Evolutionary conservation across 2,329 filamentous ascomycete genomes (phyloP).

Genomic region (Saccharata proteae): DNA sequence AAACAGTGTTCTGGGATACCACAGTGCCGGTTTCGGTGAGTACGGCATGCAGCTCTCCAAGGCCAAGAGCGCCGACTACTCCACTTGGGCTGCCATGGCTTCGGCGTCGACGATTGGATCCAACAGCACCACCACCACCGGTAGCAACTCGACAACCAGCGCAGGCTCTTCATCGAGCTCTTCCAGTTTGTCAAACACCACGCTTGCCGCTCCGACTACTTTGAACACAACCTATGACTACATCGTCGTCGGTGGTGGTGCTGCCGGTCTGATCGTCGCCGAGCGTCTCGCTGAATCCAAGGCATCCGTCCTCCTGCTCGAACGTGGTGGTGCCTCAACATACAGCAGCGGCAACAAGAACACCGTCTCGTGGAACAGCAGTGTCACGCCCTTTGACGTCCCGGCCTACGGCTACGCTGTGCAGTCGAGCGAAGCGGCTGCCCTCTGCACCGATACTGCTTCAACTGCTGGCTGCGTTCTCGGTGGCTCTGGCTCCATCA

Average conservation of each 20-base stretch:
- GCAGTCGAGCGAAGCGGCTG: conserved; percentile 12
- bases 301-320: conserved; percentile 26
- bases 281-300: conserved; percentile 26
- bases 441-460: conserved; percentile 26
- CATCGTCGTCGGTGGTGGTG: conserved; percentile 28
- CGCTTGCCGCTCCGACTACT: conserved; percentile 5
- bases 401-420: conserved; percentile 23
- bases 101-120: conserved; percentile 13
- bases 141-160: conserved; percentile 12
- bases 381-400: conserved; percentile 25
- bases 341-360: conserved; percentile 20
- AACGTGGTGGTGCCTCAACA: conserved; percentile 26
- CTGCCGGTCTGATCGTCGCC: conserved; percentile 25
- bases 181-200: no score
- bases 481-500: conserved; percentile 24
- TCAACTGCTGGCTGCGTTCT: conserved; percentile 26
- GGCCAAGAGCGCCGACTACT: conserved; percentile 20
- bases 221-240: conserved; percentile 27
- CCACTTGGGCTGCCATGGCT: conserved; percentile 23
- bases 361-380: conserved; percentile 22
- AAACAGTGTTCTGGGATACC: conserved; percentile 17
- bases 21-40: conserved; percentile 20
- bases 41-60: conserved; percentile 19
- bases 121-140: conserved; percentile 14
- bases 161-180: conserved; percentile 5